phyloP scores from a whole-genome alignment of 73 alveolate genomes.

The Stentor roeselii region DNA sequence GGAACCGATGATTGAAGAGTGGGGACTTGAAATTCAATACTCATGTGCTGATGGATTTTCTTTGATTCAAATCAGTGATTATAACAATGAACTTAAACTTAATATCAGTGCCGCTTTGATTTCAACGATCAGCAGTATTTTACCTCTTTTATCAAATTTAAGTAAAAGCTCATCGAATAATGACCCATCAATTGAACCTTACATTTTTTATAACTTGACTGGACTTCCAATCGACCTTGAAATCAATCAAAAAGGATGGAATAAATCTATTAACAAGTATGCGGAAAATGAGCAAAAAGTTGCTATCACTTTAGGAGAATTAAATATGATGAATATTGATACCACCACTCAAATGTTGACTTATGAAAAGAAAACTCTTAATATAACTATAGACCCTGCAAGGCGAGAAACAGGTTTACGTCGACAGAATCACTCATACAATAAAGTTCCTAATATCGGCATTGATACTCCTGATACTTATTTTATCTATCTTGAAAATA shows the following conservation, averaged over 20 bases:
- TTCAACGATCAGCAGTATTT: background rate
- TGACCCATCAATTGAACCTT: background rate
- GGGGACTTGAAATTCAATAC: constrained; percentile 19
- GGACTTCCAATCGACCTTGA: background rate
- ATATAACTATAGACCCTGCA: background rate
- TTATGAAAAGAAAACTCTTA: background rate
- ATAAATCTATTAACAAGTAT: background rate
- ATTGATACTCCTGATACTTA: constrained; percentile 23
- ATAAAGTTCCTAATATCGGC: background rate
- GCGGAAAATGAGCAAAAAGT: background rate
- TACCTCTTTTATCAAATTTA: background rate
- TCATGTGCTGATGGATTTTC: background rate
- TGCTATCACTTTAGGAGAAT: background rate
- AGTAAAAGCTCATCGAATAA: background rate
- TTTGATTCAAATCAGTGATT: background rate
- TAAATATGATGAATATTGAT: background rate
- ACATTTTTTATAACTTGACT: background rate
- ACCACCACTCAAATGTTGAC: background rate
- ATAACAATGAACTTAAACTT: background rate
- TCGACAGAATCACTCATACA: background rate
- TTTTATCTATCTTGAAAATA: background rate
- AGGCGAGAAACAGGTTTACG: background rate
- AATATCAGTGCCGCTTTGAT: background rate
- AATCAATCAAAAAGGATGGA: background rate
- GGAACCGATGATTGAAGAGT: constrained; percentile 14